Base-by-base conservation (phyloP, 805 yeast genomes). In the Zygosaccharomyces kombuchaensis region DNA sequence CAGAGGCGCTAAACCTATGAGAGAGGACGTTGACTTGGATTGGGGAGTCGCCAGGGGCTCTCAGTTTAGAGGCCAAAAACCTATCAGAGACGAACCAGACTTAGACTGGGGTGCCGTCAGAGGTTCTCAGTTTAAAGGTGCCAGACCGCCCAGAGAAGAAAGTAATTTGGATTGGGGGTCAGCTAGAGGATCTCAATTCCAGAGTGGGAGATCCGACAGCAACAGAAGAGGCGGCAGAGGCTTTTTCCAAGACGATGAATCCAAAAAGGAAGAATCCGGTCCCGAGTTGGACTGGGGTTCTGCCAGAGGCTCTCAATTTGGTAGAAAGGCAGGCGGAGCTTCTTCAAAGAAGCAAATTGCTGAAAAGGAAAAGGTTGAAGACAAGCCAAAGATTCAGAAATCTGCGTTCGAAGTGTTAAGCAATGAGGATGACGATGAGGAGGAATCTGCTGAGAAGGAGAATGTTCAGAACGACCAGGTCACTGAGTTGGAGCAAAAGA, bases 111-210 rank as follows among this genome's bases (percentile, higher is more conserved):
- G 59, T 50, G 59, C 38, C 29, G 63, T 61, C 46, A 64, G 61
- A 72, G 57, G 71, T 54, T 55, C 63, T 48, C 65, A 53, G 62
- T 71, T 56, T 55, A 56, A 58, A 55, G 68, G 52, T 13, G 27
- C 48, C 34, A 67, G 63, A 31, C 64, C 65, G 34, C 49, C 57
- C 67, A 47, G 55, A 57, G 78, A 72, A 56, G 81, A 74, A 57
- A 78, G 79, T 38, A 78, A 78, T 21, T 66, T 80, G 44, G 87
- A 83, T 66, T 81, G 87, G 82, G 69, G 73, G 52, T 57, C 66
- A 42, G 73, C 68, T 47, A 72, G 76, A 71, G 70, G 69, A 30
- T 59, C 64, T 21, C 65, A 55, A 30, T 56, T 53, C 23, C 41
- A 38, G 22, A 62, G 59, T 44, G 62, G 59, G 72, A 55, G 70